Conservation (phyloP, 345 rosid genomes). For the Leavenworthia alabamica region DNA sequence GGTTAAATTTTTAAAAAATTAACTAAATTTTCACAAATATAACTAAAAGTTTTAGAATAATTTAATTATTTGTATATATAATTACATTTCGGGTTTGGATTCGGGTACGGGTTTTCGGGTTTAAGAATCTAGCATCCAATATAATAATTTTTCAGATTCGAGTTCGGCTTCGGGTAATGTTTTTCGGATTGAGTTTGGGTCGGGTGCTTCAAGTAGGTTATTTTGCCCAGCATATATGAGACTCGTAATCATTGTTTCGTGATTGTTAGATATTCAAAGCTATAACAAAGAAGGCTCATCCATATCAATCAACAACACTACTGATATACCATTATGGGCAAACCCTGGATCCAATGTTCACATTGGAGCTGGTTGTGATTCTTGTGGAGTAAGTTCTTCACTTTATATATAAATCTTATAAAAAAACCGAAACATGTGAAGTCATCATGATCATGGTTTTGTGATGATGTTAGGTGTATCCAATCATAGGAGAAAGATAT, state of each 20-base stretch:
- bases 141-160: too few species aligned
- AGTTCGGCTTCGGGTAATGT: too few species aligned
- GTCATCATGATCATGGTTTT: neutral
- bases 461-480: constrained; percentile 52
- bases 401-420: neutral
- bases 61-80: too few species aligned
- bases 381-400: constrained; percentile 43
- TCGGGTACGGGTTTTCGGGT: too few species aligned
- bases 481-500: constrained; percentile 73
- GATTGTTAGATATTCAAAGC: constrained; percentile 32
- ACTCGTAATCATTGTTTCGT: neutral
- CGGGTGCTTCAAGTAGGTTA: too few species aligned
- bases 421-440: neutral
- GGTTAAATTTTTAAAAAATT: too few species aligned
- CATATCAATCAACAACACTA: constrained; percentile 1
- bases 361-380: constrained; percentile 56
- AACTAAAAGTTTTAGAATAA: too few species aligned
- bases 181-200: too few species aligned
- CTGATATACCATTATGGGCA: constrained; percentile 17
- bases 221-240: neutral
- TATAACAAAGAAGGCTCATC: constrained; percentile 22
- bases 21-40: too few species aligned
- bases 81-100: too few species aligned
- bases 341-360: constrained; percentile 34
- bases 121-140: too few species aligned